Evolutionary conservation across 2,329 filamentous ascomycete species (phyloP).

Genomic region (Sclerotinia minor): DNA sequence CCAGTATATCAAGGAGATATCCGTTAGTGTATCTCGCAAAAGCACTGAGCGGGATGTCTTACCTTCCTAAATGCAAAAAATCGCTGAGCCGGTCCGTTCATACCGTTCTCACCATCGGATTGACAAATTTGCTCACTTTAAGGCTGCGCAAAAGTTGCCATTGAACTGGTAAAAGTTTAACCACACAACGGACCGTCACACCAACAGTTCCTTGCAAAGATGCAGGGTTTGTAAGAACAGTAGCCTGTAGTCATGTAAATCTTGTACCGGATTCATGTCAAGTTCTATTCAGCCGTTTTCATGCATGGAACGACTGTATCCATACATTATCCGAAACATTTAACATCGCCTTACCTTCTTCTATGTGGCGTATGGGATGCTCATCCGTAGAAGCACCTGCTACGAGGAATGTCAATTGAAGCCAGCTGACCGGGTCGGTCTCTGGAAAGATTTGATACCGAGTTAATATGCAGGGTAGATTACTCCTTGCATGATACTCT

Average conservation of each 20-base stretch:
- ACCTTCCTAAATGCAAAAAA: constrained; percentile 19
- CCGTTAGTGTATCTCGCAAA: neutral
- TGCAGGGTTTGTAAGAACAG: constrained; percentile 26
- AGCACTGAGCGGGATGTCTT: neutral
- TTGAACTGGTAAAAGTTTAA: constrained; percentile 12
- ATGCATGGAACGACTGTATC: constrained; percentile 26
- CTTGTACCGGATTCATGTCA: constrained; percentile 24
- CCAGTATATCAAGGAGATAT: constrained; percentile 1
- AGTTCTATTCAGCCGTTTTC: constrained; percentile 35
- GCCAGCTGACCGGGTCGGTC: constrained; percentile 35
- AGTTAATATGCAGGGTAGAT: constrained; percentile 6
- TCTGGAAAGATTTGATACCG: constrained; percentile 17
- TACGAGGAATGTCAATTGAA: constrained; percentile 36
- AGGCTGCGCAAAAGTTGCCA: constrained; percentile 11
- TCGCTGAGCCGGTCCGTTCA: constrained; percentile 38
- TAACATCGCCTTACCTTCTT: constrained; percentile 26
- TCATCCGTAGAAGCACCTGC: constrained; percentile 37
- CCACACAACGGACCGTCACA: neutral
- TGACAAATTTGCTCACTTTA: neutral
- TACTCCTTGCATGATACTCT: neutral
- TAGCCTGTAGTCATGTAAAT: constrained; percentile 26
- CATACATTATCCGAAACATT: constrained; percentile 28
- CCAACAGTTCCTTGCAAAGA: constrained; percentile 16
- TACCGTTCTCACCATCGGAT: constrained; percentile 28
- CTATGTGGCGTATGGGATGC: constrained; percentile 32